A percentile compares a stretch with the other conserved stretches of the same genome.
These are phyloP conservation scores for Dendrobium chrysotoxum DNA, from an alignment of 106 monocot genomes.

Conservation along the genomic window DNA sequence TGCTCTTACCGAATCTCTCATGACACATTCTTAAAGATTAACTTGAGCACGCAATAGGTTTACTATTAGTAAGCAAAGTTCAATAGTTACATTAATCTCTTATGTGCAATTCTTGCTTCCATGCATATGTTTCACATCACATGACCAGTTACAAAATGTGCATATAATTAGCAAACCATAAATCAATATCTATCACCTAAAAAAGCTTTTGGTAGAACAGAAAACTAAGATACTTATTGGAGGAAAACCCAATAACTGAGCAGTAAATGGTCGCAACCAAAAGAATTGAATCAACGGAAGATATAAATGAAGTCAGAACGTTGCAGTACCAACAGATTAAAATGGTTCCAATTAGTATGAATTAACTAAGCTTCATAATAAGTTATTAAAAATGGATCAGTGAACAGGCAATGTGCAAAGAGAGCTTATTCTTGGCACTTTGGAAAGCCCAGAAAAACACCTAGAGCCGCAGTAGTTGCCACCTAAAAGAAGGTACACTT, in stretches of 20 bases:
- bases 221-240: neutral
- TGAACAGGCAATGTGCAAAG: neutral
- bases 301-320: neutral
- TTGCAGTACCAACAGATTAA: neutral
- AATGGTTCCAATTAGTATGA: neutral
- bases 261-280: neutral
- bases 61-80: too few species aligned
- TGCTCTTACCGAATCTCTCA: too few species aligned
- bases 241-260: neutral
- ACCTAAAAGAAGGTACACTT: too few species aligned
- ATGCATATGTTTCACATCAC: neutral
- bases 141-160: neutral
- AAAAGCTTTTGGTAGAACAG: neutral
- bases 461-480: too few species aligned
- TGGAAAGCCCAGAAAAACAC: too few species aligned
- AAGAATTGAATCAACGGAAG: neutral
- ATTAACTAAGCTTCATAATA: neutral
- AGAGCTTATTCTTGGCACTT: too few species aligned
- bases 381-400: neutral
- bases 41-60: too few species aligned
- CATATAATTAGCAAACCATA: neutral
- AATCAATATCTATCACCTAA: neutral
- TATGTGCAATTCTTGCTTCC: too few species aligned
- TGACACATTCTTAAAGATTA: too few species aligned
- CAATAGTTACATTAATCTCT: too few species aligned